phyloP scores from a whole-genome alignment of 2,329 filamentous ascomycete genomes.

The Aspergillus neoniger region DNA sequence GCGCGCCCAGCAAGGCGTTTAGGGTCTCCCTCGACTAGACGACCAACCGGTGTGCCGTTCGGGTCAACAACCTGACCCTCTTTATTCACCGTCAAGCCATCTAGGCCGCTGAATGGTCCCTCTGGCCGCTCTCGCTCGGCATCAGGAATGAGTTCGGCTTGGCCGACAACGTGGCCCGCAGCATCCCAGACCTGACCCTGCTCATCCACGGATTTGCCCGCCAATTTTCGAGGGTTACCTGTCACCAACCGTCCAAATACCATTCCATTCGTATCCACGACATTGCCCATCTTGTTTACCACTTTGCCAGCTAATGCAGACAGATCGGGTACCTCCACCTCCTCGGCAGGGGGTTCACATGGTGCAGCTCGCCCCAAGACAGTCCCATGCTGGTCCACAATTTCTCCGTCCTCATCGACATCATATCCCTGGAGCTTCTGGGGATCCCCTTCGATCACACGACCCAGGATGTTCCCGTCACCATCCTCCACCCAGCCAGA shows the following conservation, averaged over 20 bases:
- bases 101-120: constrained; percentile 62
- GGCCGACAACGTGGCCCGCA: constrained; percentile 61
- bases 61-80: constrained; percentile 26
- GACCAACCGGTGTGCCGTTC: constrained; percentile 44
- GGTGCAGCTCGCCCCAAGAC: constrained; percentile 60
- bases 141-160: constrained; percentile 58
- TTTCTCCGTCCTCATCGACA: constrained; percentile 80
- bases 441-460: constrained; percentile 68
- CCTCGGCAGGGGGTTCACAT: constrained; percentile 53
- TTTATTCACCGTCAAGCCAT: constrained; percentile 56
- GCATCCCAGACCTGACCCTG: constrained; percentile 66
- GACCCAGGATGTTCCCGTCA: constrained; percentile 75
- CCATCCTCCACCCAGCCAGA: constrained; percentile 68
- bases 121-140: constrained; percentile 51
- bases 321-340: constrained; percentile 54
- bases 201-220: constrained; percentile 63
- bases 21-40: constrained; percentile 63
- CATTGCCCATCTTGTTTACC: constrained; percentile 65
- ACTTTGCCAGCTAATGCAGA: constrained; percentile 60
- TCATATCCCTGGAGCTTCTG: constrained; percentile 71
- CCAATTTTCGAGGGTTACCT: constrained; percentile 56
- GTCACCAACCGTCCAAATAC: constrained; percentile 60
- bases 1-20: constrained; percentile 65
- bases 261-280: constrained; percentile 59
- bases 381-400: constrained; percentile 73